These are phyloP conservation scores for Termitomyces sp. DNA, from an alignment of 768 basidiomycete species.

Conservation along the genomic window DNA sequence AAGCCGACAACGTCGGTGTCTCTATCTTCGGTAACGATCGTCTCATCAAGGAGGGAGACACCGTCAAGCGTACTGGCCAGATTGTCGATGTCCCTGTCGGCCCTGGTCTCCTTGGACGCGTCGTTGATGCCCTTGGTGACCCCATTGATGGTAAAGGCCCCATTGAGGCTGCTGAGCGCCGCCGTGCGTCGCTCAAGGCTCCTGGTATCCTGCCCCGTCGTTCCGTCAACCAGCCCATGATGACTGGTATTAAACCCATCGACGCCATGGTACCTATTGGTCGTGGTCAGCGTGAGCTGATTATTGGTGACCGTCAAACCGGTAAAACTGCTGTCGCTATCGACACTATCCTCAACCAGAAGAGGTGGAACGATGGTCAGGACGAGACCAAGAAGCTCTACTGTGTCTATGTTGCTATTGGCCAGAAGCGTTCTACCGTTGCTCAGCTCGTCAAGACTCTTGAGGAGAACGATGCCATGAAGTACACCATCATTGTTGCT, in stretches of 20 bases:
- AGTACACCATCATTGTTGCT: conserved; percentile 99
- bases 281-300: conserved; percentile 99
- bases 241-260: conserved; percentile 99
- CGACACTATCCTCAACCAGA: conserved; percentile 99
- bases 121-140: conserved; percentile 99
- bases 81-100: conserved; percentile 99
- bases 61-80: conserved; percentile 99
- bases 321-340: conserved; percentile 99
- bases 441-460: conserved; percentile 99
- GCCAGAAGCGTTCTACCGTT: conserved; percentile 99
- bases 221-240: conserved; percentile 99
- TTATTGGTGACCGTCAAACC: conserved; percentile 99
- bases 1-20: conserved; percentile 99
- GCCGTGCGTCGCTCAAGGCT: conserved; percentile 97
- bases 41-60: conserved; percentile 99
- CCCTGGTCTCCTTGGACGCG: conserved; percentile 94
- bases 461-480: conserved; percentile 99
- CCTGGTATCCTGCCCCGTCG: conserved; percentile 99
- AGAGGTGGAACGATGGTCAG: conserved; percentile 97
- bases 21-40: conserved; percentile 98
- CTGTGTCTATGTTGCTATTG: conserved; percentile 99
- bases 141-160: conserved; percentile 99
- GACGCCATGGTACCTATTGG: conserved; percentile 99
- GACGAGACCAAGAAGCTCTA: conserved; percentile 98
- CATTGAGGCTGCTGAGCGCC: conserved; percentile 88